Conservation (phyloP, 257 asterid species). For the Nicotiana obtusifolia region DNA sequence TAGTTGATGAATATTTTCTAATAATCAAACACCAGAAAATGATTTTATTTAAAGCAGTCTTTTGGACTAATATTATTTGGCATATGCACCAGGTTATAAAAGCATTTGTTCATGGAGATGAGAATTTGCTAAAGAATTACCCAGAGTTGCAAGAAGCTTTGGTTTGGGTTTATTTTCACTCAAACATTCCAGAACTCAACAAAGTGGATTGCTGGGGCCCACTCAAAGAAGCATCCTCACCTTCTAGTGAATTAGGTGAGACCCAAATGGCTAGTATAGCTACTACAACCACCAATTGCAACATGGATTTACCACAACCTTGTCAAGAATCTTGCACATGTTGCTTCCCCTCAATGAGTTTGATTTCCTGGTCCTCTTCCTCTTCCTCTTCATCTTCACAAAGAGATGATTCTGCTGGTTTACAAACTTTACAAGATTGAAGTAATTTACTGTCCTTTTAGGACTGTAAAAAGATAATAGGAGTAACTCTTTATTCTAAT, state of each 20-base stretch:
- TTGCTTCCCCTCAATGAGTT: slow-evolving; percentile 69
- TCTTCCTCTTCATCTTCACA: not conserved
- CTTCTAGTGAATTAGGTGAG: not conserved
- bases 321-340: slow-evolving; percentile 56
- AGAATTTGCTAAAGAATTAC: slow-evolving; percentile 45
- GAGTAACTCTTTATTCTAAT: not conserved
- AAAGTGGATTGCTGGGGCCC: slow-evolving; percentile 95
- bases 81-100: slow-evolving; percentile 49
- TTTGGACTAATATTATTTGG: not conserved
- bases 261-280: not conserved
- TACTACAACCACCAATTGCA: not conserved
- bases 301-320: slow-evolving; percentile 35
- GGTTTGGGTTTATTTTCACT: slow-evolving; percentile 92
- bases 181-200: slow-evolving; percentile 72
- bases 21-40: too few species aligned
- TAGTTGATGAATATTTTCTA: too few species aligned
- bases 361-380: slow-evolving; percentile 39
- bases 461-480: not conserved
- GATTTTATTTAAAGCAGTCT: too few species aligned
- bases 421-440: not conserved
- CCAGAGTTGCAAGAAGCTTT: slow-evolving; percentile 69
- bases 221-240: slow-evolving; percentile 41
- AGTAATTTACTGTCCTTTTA: not conserved
- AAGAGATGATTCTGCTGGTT: not conserved
- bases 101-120: slow-evolving; percentile 87